A percentile compares a stretch with the other conserved stretches of the same genome.
These are phyloP conservation scores for Leishmania turanica DNA, from an alignment of 208 protist species.

Conservation along the genomic window DNA sequence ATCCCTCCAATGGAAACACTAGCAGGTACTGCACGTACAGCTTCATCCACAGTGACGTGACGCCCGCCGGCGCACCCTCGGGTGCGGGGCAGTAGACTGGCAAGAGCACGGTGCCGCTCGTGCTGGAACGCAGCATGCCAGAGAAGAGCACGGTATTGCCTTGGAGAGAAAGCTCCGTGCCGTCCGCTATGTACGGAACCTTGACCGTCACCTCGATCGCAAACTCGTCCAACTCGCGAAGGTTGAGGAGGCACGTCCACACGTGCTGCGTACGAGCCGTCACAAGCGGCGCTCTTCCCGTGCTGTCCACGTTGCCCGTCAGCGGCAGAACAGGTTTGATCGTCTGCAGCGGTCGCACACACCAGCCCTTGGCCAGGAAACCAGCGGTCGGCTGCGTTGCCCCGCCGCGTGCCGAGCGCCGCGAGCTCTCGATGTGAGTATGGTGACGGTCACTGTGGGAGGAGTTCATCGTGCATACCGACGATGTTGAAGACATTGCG, in stretches of 20 bases:
- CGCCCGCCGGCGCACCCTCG: conserved; percentile 13
- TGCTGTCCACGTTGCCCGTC: conserved; percentile 21
- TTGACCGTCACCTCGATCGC: conserved; percentile 44
- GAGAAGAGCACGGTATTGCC: conserved; percentile 40
- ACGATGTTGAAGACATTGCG: conserved; percentile 9
- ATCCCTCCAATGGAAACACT: conserved; percentile 39
- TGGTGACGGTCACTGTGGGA: conserved; percentile 10
- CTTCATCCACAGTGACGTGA: conserved; percentile 44
- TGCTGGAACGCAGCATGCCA: conserved; percentile 45
- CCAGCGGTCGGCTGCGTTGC: neutral
- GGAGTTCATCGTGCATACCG: conserved; percentile 6
- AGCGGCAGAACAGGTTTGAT: conserved; percentile 35
- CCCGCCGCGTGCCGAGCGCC: conserved; percentile 1
- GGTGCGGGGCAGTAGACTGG: conserved; percentile 30
- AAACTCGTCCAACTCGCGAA: conserved; percentile 37
- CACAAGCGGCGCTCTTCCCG: conserved; percentile 27
- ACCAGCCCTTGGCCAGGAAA: conserved; percentile 45
- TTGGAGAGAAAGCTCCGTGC: conserved; percentile 19
- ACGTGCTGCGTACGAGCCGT: conserved; percentile 33
- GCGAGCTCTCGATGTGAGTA: conserved; percentile 19
- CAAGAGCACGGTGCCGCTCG: conserved; percentile 38
- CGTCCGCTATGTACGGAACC: conserved; percentile 30
- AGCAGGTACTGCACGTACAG: conserved; percentile 78
- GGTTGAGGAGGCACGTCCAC: conserved; percentile 48
- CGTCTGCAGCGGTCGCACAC: conserved; percentile 48